Evolutionary conservation across 169 alveolate species (phyloP).

Genomic region (Cystoisospora suis): DNA sequence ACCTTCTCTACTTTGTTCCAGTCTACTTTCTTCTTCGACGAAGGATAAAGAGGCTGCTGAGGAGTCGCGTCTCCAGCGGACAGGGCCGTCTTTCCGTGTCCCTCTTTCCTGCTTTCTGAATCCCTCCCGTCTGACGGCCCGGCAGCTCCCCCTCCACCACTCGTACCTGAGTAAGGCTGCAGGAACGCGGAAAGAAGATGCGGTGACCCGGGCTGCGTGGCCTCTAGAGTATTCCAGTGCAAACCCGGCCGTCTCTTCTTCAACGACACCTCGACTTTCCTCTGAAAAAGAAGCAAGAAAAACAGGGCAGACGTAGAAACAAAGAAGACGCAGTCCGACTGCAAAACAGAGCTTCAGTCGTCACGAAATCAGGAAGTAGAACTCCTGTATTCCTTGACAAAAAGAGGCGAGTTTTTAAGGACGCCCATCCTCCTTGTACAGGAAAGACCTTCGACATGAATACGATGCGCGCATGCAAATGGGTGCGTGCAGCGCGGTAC

Average conservation of each 20-base stretch:
- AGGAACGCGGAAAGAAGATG: not conserved
- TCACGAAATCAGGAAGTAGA: too few species aligned
- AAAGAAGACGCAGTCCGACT: too few species aligned
- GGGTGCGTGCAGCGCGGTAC: too few species aligned
- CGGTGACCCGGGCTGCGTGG: conserved; percentile 1
- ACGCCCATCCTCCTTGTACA: too few species aligned
- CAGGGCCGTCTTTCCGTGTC: not conserved
- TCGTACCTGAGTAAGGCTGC: not conserved
- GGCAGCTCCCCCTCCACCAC: not conserved
- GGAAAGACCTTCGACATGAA: too few species aligned
- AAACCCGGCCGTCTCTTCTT: conserved; percentile 22
- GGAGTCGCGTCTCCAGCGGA: not conserved
- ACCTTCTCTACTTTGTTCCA: conserved; percentile 60
- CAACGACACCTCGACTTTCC: conserved; percentile 48
- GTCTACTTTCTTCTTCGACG: conserved; percentile 55
- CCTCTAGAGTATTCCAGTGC: conserved; percentile 49
- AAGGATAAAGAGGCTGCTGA: conserved; percentile 34
- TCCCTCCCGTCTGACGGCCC: not conserved
- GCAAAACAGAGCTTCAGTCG: too few species aligned
- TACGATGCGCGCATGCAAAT: too few species aligned
- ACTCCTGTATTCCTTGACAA: too few species aligned
- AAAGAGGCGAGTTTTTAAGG: too few species aligned
- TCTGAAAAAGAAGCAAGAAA: not conserved
- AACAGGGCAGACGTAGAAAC: not conserved
- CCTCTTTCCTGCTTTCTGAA: not conserved